Base-by-base conservation (phyloP, 1,284 basidiomycete genomes). In the Pisolithus thermaeus region DNA sequence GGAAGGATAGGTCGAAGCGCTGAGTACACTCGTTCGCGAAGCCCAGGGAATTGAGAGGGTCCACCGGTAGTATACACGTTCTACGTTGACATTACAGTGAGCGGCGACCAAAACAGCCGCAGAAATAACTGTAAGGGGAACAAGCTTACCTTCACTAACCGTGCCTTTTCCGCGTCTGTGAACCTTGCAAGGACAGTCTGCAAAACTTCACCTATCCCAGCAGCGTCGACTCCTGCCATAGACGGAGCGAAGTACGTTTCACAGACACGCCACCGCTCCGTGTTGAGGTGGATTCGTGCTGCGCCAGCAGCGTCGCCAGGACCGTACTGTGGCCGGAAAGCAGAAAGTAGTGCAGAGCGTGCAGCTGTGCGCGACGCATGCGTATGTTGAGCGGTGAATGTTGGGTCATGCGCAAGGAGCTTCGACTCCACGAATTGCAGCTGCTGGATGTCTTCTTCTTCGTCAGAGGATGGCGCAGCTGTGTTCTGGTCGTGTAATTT, bases 191-290 rank as follows among this genome's bases (percentile, higher is more conserved):
- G 76, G 35, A 98, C 79, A 67, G 84, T 90, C 58, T 92, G 90
- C 22, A 94, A 73, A 1, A 97, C 83, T 68, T 99, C 97, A 12
- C 87, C 90, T 3, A 99, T 67, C 0, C 97, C 97, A 0, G 97
- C 96, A 20, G 89, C 92, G 68, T 99, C 97, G 22, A 97, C 78
- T 0, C 97, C 97, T 3, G 94, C 95, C 79, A 97, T 94, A 12
- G 77, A 76, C 0, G 97, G 96, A 50, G 92, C 87, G 74, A 96
- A 98, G 76, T 90, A 92, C 0, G 93, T 83, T 69, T 99, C 97
- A 53, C 92, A 92, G 3, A 92, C 93, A 18, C 96, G 79, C 75
- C 92, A 92, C 36, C 94, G 76, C 72, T 99, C 97, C n/a, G 92
- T 83, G 63, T 90, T 97, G 44, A 99, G 73, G 61, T 98, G 95